These are phyloP conservation scores for Trichoderma sp. DNA, from an alignment of 2,329 filamentous ascomycete species.

Conservation along the genomic window DNA sequence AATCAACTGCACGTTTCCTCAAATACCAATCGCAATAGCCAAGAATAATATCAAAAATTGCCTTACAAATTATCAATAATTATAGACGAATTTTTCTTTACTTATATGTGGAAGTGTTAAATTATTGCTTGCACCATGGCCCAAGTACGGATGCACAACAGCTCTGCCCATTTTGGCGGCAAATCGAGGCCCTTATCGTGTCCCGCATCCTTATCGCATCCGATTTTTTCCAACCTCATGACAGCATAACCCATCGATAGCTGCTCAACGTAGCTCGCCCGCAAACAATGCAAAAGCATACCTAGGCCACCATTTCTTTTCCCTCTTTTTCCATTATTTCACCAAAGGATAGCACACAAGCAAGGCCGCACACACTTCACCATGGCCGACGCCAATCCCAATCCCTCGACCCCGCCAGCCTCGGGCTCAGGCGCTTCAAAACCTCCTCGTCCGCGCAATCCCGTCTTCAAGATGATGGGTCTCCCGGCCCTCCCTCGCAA, in stretches of 20 bases:
- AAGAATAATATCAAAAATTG: background rate
- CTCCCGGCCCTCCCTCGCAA: conserved; percentile 80
- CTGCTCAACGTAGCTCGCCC: background rate
- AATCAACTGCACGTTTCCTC: background rate
- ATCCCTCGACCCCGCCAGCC: conserved; percentile 14
- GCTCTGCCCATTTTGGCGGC: background rate
- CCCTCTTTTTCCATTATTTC: background rate
- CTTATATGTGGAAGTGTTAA: background rate
- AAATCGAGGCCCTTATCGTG: conserved; percentile 24
- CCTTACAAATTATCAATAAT: background rate
- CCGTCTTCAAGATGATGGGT: conserved; percentile 76
- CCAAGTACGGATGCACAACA: background rate
- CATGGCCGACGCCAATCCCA: conserved; percentile 24
- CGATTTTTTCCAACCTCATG: conserved; percentile 25
- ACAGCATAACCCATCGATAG: background rate
- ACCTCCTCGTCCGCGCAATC: conserved; percentile 54
- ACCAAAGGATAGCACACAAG: background rate
- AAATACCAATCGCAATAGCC: background rate
- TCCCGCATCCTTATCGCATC: conserved; percentile 29
- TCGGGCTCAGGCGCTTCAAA: background rate
- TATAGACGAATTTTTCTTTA: background rate
- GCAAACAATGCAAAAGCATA: background rate
- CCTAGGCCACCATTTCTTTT: background rate
- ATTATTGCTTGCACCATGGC: background rate
- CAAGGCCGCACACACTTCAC: background rate